A percentile compares a stretch with the other conserved stretches of the same genome.
Conservation (phyloP, 495 filamentous ascomycete species). For the Articulospora tetracladia region DNA sequence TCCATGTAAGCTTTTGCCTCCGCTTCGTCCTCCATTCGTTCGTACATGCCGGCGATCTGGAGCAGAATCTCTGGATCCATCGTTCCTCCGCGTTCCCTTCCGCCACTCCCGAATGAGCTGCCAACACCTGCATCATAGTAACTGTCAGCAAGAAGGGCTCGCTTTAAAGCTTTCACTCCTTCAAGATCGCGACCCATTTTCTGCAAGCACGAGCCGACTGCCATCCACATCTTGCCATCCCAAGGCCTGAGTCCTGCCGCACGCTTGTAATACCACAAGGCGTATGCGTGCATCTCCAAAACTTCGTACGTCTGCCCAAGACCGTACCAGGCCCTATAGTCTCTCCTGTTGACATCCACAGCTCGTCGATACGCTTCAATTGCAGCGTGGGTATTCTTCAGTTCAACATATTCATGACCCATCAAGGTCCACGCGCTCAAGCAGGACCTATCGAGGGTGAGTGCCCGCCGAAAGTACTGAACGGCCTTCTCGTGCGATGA, state of each 20-base stretch:
- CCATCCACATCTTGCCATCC: constrained; percentile 98
- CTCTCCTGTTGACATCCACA: constrained; percentile 92
- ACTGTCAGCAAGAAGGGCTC: constrained; percentile 78
- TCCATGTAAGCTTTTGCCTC: constrained; percentile 94
- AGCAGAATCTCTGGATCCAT: constrained; percentile 88
- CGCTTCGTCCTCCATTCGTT: constrained; percentile 66
- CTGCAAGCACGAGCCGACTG: constrained; percentile 84
- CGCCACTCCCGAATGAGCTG: constrained; percentile 22
- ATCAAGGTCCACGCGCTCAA: constrained; percentile 97
- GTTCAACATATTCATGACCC: constrained; percentile 98
- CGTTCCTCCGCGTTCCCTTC: constrained; percentile 19
- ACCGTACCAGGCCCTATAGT: constrained; percentile 98
- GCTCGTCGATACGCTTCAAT: constrained; percentile 96
- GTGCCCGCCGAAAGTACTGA: constrained; percentile 92
- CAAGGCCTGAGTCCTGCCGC: constrained; percentile 86
- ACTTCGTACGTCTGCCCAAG: constrained; percentile 97
- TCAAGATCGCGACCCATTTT: constrained; percentile 79
- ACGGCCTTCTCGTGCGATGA: constrained; percentile 97
- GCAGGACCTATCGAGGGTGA: constrained; percentile 91
- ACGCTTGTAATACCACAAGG: constrained; percentile 95
- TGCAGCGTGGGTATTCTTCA: constrained; percentile 98
- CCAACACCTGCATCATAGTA: constrained; percentile 62
- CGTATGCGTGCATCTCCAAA: constrained; percentile 95
- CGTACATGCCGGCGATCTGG: constrained; percentile 87
- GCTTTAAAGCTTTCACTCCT: constrained; percentile 91